A percentile compares a stretch with the other conserved stretches of the same genome.
phyloP scores from a whole-genome alignment of 441 rosid species.

The Cnidoscolus chayamansa region DNA sequence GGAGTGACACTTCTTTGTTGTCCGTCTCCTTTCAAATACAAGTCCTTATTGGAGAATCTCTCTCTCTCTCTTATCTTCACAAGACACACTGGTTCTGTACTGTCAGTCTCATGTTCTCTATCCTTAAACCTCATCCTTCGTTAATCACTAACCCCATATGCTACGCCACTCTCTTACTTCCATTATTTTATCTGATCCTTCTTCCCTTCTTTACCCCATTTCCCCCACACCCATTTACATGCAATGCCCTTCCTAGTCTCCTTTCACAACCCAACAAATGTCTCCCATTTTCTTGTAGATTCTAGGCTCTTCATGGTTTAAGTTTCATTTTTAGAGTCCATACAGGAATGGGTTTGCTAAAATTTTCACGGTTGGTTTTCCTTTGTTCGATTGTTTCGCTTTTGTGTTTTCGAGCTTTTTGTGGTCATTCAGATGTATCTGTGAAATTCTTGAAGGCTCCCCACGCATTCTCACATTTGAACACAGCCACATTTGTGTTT shows the following conservation, averaged over 20 bases:
- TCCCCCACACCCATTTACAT: conserved; percentile 1
- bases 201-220: conserved; percentile 20
- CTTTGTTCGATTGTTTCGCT: conserved; percentile 40
- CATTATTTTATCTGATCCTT: conserved; percentile 21
- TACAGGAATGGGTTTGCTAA: conserved; percentile 44
- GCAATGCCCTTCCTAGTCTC: conserved; percentile 16
- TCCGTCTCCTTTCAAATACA: conserved; percentile 9
- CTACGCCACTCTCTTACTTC: conserved; percentile 20
- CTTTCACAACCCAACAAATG: conserved; percentile 17
- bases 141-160: conserved; percentile 26
- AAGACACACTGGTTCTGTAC: conserved; percentile 27
- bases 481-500: conserved; percentile 62
- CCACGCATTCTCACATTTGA: conserved; percentile 48
- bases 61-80: conserved; percentile 30
- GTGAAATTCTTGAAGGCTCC: conserved; percentile 77
- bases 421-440: conserved; percentile 45
- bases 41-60: conserved; percentile 15
- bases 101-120: conserved; percentile 44
- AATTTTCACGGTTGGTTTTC: conserved; percentile 38
- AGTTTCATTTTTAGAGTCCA: conserved; percentile 17
- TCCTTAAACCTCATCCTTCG: conserved; percentile 25
- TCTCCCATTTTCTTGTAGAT: conserved; percentile 22
- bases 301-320: conserved; percentile 20
- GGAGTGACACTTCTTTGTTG: conserved; percentile 12
- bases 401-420: conserved; percentile 31